These are phyloP conservation scores for Haematococcus lacustris DNA, from an alignment of 139 green algal genomes.

Conservation along the genomic window DNA sequence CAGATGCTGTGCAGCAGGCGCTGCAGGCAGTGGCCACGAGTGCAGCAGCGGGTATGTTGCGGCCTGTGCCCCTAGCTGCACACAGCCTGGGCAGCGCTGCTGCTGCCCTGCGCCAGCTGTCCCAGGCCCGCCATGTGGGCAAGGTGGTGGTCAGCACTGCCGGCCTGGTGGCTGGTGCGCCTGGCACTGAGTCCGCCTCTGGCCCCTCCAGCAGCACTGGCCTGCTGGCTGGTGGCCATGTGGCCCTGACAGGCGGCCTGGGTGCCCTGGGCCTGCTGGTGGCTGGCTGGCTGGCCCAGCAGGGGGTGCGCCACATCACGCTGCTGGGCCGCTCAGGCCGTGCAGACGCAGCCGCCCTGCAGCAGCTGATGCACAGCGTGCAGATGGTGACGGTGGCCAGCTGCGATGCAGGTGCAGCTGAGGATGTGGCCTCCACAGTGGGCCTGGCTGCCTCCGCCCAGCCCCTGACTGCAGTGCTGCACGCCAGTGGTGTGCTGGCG, in stretches of 20 bases:
- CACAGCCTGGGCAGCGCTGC: constrained; percentile 35
- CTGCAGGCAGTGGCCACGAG: constrained; percentile 31
- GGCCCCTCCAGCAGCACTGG: too few relatives aligned
- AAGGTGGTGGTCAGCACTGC: constrained; percentile 87
- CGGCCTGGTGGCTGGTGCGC: too few relatives aligned
- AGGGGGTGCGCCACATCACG: constrained; percentile 24
- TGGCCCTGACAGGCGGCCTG: constrained; percentile 61
- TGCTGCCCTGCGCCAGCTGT: constrained; percentile 76
- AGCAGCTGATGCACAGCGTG: too few relatives aligned
- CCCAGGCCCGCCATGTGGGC: constrained; percentile 72
- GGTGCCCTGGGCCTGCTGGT: constrained; percentile 58
- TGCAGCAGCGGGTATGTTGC: constrained; percentile 26
- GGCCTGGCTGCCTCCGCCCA: too few relatives aligned
- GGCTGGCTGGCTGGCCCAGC: constrained; percentile 44
- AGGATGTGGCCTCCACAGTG: too few relatives aligned
- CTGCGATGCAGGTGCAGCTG: too few relatives aligned
- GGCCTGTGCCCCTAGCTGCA: constrained; percentile 24
- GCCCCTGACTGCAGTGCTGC: too few relatives aligned
- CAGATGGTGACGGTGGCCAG: too few relatives aligned
- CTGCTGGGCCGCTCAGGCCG: constrained; percentile 51
- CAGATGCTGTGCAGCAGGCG: constrained; percentile 35
- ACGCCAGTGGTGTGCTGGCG: too few relatives aligned
- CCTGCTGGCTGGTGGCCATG: too few relatives aligned
- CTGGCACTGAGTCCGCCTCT: too few relatives aligned
- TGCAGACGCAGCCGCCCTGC: too few relatives aligned